A percentile compares a stretch with the other conserved stretches of the same genome.
phyloP scores from a whole-genome alignment of 805 yeast species.

The Yarrowia deformans region DNA sequence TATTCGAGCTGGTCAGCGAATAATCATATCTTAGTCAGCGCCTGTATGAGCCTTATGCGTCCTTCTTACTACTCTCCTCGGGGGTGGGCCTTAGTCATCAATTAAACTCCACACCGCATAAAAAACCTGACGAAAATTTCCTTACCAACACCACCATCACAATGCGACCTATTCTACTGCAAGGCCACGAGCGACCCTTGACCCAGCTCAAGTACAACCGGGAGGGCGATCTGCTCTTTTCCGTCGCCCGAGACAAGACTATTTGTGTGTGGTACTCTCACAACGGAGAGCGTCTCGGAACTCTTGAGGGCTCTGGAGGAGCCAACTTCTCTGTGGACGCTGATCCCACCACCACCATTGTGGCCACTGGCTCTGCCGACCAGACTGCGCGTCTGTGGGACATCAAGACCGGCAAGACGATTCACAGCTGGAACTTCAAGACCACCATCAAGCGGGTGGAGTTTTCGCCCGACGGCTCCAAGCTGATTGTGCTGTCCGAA shows the following conservation, averaged over 20 bases:
- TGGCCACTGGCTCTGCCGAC: slow-evolving; percentile 92
- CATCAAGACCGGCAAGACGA: slow-evolving; percentile 75
- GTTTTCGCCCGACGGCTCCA: slow-evolving; percentile 74
- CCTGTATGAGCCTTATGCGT: no score
- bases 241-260: slow-evolving; percentile 85
- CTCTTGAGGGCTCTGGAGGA: slow-evolving; percentile 88
- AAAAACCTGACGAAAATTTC: slow-evolving; percentile 1
- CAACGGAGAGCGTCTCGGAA: slow-evolving; percentile 96
- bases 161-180: slow-evolving; percentile 38
- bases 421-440: slow-evolving; percentile 73
- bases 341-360: slow-evolving; percentile 68
- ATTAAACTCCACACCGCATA: neutral
- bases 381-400: slow-evolving; percentile 85
- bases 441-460: slow-evolving; percentile 94
- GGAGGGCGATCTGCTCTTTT: slow-evolving; percentile 92
- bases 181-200: slow-evolving; percentile 97
- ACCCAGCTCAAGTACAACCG: slow-evolving; percentile 95
- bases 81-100: neutral
- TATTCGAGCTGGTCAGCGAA: no score
- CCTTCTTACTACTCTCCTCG: no score
- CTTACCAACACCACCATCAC: neutral
- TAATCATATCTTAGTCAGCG: no score
- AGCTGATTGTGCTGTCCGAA: slow-evolving; percentile 80
- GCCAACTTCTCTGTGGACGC: slow-evolving; percentile 94
- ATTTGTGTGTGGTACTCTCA: slow-evolving; percentile 94